Conservation (phyloP, 257 asterid genomes). For the Solanum piurae region DNA sequence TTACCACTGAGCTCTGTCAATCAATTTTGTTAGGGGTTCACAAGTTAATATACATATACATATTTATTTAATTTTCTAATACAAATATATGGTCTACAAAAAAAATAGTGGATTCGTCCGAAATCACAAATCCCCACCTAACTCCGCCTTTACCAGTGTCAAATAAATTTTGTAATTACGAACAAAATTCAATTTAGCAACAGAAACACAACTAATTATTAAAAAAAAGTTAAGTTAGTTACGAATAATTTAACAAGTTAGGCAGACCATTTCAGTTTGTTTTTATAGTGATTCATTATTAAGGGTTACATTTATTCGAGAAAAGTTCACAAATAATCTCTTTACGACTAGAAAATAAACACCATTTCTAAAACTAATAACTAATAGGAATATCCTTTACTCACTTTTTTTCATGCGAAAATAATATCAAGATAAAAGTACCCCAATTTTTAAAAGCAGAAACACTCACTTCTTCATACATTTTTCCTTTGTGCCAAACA, state of each 20-base stretch:
- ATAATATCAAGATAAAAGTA: background rate
- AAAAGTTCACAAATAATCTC: background rate
- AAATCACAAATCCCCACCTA: too few species aligned
- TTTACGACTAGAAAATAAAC: background rate
- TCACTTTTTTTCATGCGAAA: background rate
- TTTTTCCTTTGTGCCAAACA: too few species aligned
- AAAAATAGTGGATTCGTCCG: rapidly evolving
- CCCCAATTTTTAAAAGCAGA: background rate
- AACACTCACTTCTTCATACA: too few species aligned
- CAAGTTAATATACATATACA: too few species aligned
- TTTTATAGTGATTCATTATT: background rate
- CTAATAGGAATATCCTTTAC: background rate
- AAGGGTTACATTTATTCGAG: background rate
- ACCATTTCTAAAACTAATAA: background rate
- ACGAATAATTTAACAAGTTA: background rate
- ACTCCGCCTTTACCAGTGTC: too few species aligned
- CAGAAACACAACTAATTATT: too few species aligned
- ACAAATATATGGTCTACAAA: too few species aligned
- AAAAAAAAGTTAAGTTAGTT: too few species aligned
- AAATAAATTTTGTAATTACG: too few species aligned
- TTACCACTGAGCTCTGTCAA: too few species aligned
- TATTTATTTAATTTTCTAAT: too few species aligned
- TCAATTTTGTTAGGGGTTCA: too few species aligned
- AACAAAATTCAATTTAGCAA: background rate
- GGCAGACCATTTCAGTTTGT: background rate